These are phyloP conservation scores for Sporothrix pseudoabietina DNA, from an alignment of 2,329 filamentous ascomycete genomes.

Conservation along the genomic window DNA sequence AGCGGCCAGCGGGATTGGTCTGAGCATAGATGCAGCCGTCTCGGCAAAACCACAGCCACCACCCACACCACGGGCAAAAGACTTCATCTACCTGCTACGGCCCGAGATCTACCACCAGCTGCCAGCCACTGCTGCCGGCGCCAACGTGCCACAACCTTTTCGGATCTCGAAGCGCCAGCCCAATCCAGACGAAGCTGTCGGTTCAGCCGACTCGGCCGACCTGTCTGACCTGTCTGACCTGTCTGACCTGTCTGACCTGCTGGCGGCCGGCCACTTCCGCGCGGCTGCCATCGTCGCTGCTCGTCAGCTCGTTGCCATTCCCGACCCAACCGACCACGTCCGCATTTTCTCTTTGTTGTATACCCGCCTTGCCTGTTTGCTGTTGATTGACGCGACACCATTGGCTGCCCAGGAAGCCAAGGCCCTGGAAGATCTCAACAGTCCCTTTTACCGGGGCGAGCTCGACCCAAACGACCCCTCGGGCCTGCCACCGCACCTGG, in stretches of 20 bases:
- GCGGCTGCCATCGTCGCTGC: slow-evolving; percentile 71
- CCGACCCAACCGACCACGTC: slow-evolving; percentile 59
- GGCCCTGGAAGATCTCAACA: slow-evolving; percentile 63
- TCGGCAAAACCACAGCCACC: neutral
- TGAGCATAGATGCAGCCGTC: slow-evolving; percentile 17
- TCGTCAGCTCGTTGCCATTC: slow-evolving; percentile 58
- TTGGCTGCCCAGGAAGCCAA: slow-evolving; percentile 69
- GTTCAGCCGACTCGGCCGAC: slow-evolving; percentile 42
- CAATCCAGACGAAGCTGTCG: slow-evolving; percentile 46
- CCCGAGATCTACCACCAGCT: slow-evolving; percentile 83
- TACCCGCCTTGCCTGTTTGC: slow-evolving; percentile 77
- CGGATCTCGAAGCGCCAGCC: slow-evolving; percentile 68
- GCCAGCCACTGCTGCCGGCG: slow-evolving; percentile 49
- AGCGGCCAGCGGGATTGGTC: neutral
- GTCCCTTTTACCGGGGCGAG: slow-evolving; percentile 59
- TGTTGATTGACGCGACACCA: slow-evolving; percentile 72
- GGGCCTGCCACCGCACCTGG: slow-evolving; percentile 52
- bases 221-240: slow-evolving; percentile 68
- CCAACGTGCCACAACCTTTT: slow-evolving; percentile 65
- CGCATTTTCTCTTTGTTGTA: slow-evolving; percentile 78
- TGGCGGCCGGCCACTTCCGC: slow-evolving; percentile 76
- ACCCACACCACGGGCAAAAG: slow-evolving; percentile 49
- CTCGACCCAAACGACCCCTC: slow-evolving; percentile 24
- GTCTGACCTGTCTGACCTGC: slow-evolving; percentile 64
- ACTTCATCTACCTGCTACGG: slow-evolving; percentile 78